These are phyloP conservation scores for Eragrostis tef DNA, from an alignment of 202 grass and related monocot species.

Conservation along the genomic window DNA sequence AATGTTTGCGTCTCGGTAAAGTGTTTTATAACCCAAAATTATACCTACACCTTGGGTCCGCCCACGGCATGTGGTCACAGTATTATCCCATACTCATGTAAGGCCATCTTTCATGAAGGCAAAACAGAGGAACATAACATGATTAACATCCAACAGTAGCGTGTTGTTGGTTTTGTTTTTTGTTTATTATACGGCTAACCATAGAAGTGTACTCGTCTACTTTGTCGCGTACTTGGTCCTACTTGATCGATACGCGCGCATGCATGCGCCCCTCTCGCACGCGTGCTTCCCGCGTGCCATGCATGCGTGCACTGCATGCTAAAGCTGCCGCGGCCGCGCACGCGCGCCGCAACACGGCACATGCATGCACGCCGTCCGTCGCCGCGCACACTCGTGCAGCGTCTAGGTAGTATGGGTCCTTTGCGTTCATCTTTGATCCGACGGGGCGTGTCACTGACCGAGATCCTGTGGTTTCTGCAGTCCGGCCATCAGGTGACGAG, in stretches of 20 bases:
- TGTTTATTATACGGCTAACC: too few species aligned
- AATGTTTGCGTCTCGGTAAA: too few species aligned
- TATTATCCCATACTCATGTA: too few species aligned
- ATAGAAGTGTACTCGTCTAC: too few species aligned
- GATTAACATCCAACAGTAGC: too few species aligned
- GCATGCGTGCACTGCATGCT: slow-evolving; percentile 26
- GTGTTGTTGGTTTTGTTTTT: too few species aligned
- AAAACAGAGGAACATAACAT: too few species aligned
- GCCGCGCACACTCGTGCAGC: background rate
- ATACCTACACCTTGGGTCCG: too few species aligned
- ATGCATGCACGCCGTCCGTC: too few species aligned
- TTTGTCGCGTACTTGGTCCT: background rate
- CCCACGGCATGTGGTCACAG: too few species aligned
- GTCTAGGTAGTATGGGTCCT: background rate
- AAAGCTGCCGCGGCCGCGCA: slow-evolving; percentile 41
- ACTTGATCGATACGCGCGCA: background rate
- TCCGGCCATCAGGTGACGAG: background rate
- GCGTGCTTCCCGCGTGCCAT: slow-evolving; percentile 11
- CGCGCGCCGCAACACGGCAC: background rate
- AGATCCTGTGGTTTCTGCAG: background rate
- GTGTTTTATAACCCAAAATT: too few species aligned
- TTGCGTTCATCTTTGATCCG: background rate
- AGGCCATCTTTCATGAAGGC: too few species aligned
- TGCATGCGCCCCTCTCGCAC: background rate
- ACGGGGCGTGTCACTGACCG: background rate